Evolutionary conservation across 805 yeast species (phyloP).

Genomic region (Spathaspora passalidarum): DNA sequence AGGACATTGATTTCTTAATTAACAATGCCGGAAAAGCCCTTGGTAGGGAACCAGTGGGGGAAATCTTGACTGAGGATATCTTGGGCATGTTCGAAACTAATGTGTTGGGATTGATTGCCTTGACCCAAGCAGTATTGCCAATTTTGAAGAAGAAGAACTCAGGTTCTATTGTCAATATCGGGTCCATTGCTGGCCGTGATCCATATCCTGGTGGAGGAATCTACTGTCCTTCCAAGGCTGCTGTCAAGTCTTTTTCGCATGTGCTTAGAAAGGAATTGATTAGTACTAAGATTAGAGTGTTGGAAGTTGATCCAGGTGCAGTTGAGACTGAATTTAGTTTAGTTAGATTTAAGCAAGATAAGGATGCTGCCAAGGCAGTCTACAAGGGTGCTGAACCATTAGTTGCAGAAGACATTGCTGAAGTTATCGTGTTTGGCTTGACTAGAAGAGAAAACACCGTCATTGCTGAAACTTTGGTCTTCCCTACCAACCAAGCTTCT

Average conservation of each 20-base stretch:
- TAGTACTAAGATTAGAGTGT: conserved; percentile 64
- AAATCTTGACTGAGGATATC: conserved; percentile 60
- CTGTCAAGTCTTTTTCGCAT: conserved; percentile 68
- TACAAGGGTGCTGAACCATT: conserved; percentile 70
- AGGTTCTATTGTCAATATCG: conserved; percentile 73
- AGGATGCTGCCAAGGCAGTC: conserved; percentile 57
- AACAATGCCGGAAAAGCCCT: conserved; percentile 81
- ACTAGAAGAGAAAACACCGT: conserved; percentile 71
- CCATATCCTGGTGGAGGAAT: conserved; percentile 78
- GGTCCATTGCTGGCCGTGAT: conserved; percentile 78
- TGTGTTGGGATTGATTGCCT: conserved; percentile 77
- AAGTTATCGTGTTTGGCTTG: conserved; percentile 61
- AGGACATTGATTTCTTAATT: conserved; percentile 62
- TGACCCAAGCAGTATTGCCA: conserved; percentile 78
- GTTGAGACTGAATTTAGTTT: conserved; percentile 76
- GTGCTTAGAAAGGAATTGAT: conserved; percentile 73
- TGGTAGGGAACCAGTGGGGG: conserved; percentile 77
- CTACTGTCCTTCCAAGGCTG: conserved; percentile 74
- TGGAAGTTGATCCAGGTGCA: conserved; percentile 76
- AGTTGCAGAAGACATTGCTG: conserved; percentile 72
- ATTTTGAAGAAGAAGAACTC: conserved; percentile 65
- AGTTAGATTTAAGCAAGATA: conserved; percentile 63
- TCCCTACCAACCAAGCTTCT: conserved; percentile 84
- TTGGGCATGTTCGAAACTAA: conserved; percentile 80
- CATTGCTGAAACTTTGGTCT: conserved; percentile 76